Base-by-base conservation (phyloP, 2,329 filamentous ascomycete species). In the Coniochaeta sp. region DNA sequence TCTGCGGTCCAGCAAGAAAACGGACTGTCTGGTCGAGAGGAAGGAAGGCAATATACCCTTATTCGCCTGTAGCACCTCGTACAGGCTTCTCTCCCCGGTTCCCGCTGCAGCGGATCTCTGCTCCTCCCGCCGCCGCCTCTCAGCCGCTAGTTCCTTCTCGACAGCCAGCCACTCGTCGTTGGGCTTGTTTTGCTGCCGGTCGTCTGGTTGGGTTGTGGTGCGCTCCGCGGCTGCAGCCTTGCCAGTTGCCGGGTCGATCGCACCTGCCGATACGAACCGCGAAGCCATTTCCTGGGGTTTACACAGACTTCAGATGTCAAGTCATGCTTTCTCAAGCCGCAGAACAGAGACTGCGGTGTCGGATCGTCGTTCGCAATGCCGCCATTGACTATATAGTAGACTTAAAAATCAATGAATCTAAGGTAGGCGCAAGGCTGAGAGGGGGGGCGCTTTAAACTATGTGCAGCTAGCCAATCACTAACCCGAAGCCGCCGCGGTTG, bases 51-150 rank as follows among this genome's bases (percentile, higher is more conserved):
- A 44, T 38, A 19, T 72, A 89, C 87, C 88, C 84, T 93, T 93
- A 73, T 95, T 95, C 50, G 88, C 90, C 74, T 93, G 88, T 58
- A 95, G 73, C 2, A 89, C 81, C 50, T 93, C 90, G 70, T 82
- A 95, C 30, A 95, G 78, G 58, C 81, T 87, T 73, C 82, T 86
- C 65, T 88, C 83, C 36, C 75, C 77, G 19, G 38, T 63, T 62
- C 73, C 74, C 22, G 74, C 71, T 1, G 75, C 77, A 38, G 72
- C 73, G 62, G 71, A 69, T 16, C 75, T 72, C 60, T 78, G 75
- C 62, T 79, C 74, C 59, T 83, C 81, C 32, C 82, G 79, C 61
- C 84, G 81, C 61, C 76, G 75, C 42, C 85, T 79, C 63, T 86
- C 82, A 12, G 80, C 81, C 19, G 89, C 87, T 19, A 92, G 79